phyloP scores from a whole-genome alignment of 2,329 filamentous ascomycete genomes.

The Camptophora hylomeconis region DNA sequence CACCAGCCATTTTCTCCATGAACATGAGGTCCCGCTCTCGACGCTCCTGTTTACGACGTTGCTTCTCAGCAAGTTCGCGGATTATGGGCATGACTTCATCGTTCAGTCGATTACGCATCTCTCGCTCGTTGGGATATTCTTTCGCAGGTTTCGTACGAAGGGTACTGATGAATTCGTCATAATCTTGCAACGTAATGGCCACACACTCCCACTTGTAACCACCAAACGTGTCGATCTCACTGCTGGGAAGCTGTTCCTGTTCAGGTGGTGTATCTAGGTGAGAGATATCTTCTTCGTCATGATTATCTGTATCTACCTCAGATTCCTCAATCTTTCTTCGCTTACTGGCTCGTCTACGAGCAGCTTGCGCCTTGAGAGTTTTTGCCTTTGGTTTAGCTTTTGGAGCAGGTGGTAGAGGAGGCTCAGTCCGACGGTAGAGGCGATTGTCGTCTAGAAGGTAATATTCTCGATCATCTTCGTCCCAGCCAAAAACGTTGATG shows the following conservation, averaged over 20 bases:
- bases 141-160: slow-evolving; percentile 63
- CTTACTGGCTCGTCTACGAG: slow-evolving; percentile 54
- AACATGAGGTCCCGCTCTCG: slow-evolving; percentile 70
- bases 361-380: slow-evolving; percentile 51
- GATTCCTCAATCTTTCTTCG: slow-evolving; percentile 43
- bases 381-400: slow-evolving; percentile 51
- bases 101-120: slow-evolving; percentile 56
- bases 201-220: slow-evolving; percentile 84
- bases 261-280: slow-evolving; percentile 26
- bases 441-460: slow-evolving; percentile 89
- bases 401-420: slow-evolving; percentile 42
- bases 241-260: slow-evolving; percentile 21
- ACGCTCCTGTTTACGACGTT: slow-evolving; percentile 59
- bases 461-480: slow-evolving; percentile 73
- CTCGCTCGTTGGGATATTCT: slow-evolving; percentile 73
- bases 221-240: slow-evolving; percentile 51
- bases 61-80: slow-evolving; percentile 56
- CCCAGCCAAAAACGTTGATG: slow-evolving; percentile 54
- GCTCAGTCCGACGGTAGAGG: slow-evolving; percentile 76
- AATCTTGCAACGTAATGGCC: slow-evolving; percentile 67
- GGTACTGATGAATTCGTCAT: slow-evolving; percentile 55
- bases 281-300: slow-evolving; percentile 30
- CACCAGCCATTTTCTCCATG: slow-evolving; percentile 76
- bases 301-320: slow-evolving; percentile 26
- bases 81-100: slow-evolving; percentile 74